These are phyloP conservation scores for Entophlyctis helioformis DNA, from an alignment of 192 early-diverging fungal genomes.

Conservation along the genomic window DNA sequence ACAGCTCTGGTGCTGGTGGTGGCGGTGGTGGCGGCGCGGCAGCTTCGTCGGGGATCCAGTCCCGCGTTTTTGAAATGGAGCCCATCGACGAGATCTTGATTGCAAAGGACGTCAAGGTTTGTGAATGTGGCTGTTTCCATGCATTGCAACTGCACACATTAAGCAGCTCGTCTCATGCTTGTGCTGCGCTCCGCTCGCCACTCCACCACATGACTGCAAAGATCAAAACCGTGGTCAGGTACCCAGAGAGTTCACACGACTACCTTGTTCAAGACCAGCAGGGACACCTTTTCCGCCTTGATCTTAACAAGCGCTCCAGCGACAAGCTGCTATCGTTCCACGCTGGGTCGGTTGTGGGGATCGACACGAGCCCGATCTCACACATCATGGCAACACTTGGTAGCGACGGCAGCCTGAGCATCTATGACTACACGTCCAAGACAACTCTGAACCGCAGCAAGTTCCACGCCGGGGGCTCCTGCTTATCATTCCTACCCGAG, in stretches of 20 bases:
- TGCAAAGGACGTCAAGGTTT: slow-evolving; percentile 47
- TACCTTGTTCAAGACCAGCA: slow-evolving; percentile 34
- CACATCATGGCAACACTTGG: slow-evolving; percentile 38
- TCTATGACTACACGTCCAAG: slow-evolving; percentile 36
- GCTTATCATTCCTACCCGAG: slow-evolving; percentile 26
- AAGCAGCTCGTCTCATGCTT: too few relatives aligned
- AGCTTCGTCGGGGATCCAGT: slow-evolving; percentile 10
- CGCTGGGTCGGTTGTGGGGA: slow-evolving; percentile 27
- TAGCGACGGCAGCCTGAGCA: slow-evolving; percentile 27
- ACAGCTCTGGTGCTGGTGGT: too few relatives aligned
- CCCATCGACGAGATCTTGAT: slow-evolving; percentile 42
- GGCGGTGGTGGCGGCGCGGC: slow-evolving; percentile 7
- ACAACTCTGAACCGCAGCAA: slow-evolving; percentile 6
- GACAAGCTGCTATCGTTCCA: slow-evolving; percentile 37
- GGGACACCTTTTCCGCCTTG: slow-evolving; percentile 32
- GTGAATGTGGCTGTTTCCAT: not conserved
- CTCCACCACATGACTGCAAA: slow-evolving; percentile 1
- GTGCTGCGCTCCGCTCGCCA: too few relatives aligned
- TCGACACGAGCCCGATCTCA: slow-evolving; percentile 24
- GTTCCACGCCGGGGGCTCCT: slow-evolving; percentile 23
- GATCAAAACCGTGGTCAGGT: slow-evolving; percentile 35
- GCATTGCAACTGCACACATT: not conserved
- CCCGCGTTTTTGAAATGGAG: slow-evolving; percentile 45
- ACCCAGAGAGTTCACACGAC: slow-evolving; percentile 13
- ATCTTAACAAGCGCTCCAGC: slow-evolving; percentile 28